Evolutionary conservation across 208 protist species (phyloP).

Genomic region (Leishmania guyanensis): DNA sequence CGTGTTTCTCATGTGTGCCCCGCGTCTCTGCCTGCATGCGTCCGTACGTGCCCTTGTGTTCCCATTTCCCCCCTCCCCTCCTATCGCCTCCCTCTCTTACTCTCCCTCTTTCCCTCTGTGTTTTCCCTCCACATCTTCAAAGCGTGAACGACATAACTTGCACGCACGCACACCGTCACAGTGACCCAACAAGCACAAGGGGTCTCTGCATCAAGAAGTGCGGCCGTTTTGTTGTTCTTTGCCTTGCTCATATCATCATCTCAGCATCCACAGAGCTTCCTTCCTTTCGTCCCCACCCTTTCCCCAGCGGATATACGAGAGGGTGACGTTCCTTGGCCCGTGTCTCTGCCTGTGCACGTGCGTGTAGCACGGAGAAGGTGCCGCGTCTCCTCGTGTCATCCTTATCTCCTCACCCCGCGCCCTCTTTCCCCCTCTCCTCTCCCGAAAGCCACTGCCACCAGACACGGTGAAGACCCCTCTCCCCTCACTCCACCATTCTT

Average conservation of each 20-base stretch:
- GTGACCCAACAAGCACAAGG: neutral
- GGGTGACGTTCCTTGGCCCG: neutral
- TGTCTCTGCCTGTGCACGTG: neutral
- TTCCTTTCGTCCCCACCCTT: neutral
- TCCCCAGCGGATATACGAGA: neutral
- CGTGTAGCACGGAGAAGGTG: no score
- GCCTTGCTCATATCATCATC: neutral
- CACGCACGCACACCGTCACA: neutral
- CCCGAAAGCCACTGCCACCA: no score
- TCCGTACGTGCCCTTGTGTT: neutral
- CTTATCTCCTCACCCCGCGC: no score
- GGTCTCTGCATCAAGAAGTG: neutral
- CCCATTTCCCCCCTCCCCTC: neutral
- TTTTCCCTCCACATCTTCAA: neutral
- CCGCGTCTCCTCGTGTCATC: no score
- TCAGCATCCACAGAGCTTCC: neutral
- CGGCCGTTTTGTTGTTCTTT: neutral
- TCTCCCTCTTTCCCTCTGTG: neutral
- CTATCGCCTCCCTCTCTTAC: neutral
- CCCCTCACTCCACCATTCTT: neutral
- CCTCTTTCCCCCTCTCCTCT: no score
- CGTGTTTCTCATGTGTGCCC: neutral
- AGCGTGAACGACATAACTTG: neutral
- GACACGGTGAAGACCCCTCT: neutral
- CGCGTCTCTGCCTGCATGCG: neutral